A percentile compares a stretch with the other conserved stretches of the same genome.
These are phyloP conservation scores for Skeletonema marinoi DNA, from an alignment of 108 stramenopile species.

Conservation along the genomic window DNA sequence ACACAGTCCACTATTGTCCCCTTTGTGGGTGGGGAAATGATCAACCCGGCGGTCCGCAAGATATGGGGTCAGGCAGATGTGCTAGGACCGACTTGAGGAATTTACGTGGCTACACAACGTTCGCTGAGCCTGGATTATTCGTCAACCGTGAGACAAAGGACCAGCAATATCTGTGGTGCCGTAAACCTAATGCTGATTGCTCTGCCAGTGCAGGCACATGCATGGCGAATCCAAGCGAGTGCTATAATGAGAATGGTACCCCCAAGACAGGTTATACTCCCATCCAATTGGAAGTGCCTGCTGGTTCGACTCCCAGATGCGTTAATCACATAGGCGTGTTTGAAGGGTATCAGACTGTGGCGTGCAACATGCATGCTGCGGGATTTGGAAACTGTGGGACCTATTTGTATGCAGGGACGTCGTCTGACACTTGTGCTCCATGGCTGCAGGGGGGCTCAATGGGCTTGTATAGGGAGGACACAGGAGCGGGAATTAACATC, in stretches of 20 bases:
- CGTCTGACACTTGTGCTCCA: background rate
- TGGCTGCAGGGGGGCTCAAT: background rate
- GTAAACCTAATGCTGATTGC: background rate
- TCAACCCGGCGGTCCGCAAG: background rate
- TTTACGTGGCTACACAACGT: conserved; percentile 23
- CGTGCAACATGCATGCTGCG: background rate
- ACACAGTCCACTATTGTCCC: conserved; percentile 6
- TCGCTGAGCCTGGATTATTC: conserved; percentile 11
- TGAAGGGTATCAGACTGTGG: background rate
- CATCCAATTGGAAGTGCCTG: background rate
- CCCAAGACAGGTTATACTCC: background rate
- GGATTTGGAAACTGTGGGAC: background rate
- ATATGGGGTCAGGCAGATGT: background rate
- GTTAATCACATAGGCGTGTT: background rate
- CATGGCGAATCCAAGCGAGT: background rate
- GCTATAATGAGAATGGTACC: background rate
- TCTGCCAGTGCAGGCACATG: background rate
- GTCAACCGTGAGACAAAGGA: conserved; percentile 6
- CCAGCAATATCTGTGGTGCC: background rate
- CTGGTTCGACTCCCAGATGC: background rate
- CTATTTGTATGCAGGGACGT: background rate
- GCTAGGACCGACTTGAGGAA: background rate
- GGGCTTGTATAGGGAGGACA: background rate
- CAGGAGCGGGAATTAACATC: background rate
- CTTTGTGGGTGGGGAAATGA: conserved; percentile 7